Base-by-base conservation (phyloP, 129 eudicot species). In the Centaurea solstitialis region DNA sequence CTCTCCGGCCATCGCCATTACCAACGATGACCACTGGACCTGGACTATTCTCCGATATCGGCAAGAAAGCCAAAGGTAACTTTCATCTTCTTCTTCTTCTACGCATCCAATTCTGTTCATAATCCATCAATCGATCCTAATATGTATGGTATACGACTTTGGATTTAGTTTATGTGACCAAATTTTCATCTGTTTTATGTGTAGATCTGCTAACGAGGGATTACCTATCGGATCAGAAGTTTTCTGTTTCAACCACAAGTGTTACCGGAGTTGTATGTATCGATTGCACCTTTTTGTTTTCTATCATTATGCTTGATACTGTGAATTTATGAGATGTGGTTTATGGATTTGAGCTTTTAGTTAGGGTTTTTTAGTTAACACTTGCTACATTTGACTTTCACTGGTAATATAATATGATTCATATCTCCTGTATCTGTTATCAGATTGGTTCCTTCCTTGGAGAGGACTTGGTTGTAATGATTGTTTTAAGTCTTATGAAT, bases 171-270 rank as follows among this genome's bases (percentile, higher is more conserved):
- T 71, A 1, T n/a, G 15, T 62, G 61, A 5, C 0, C 64, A 79
- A 67, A 15, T 82, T 13, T 71, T 28, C 26, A 71, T 47, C 2
- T n/a, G n/a, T n/a, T 70, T 26, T 59, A 33, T 80, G 66, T 72
- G 85, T 78, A 92, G 99, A 95, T 95, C 94, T 92, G 90, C 86
- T 95, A 70, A 91, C 99, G 35, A 90, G 84, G 86, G 99, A 95
- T 80, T 95, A 90, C 84, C 79, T 90, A 23, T 90, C 94, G 47
- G 97, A 92, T 86, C 98, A 89, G 88, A 95, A 95, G 79, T 78
- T 95, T 64, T 89, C 98, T 13, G 85, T 95, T 84, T 90, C 97
- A 76, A 90, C 98, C 45, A 85, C 75, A 87, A 92, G 97, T 79
- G 89, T 85, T 21, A 59, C 94, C 53, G 99, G 99, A 65, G 92